Evolutionary conservation across 768 basidiomycete genomes (phyloP).

Genomic region (Phanerodontia chrysosporium): DNA sequence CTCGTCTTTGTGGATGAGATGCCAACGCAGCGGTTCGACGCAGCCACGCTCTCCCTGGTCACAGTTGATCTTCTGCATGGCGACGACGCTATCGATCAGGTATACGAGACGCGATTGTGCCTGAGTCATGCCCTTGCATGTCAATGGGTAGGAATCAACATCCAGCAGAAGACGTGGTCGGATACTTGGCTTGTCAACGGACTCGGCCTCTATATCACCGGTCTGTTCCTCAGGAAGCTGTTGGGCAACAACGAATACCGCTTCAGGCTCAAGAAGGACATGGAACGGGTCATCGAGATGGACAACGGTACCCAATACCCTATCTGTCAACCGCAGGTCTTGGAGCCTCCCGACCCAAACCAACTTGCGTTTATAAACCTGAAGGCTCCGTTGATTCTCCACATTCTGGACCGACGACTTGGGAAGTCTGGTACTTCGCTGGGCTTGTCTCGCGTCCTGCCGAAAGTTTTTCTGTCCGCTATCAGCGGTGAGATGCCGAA

Average conservation of each 20-base stretch:
- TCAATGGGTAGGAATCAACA: constrained; percentile 97
- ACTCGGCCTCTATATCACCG: constrained; percentile 84
- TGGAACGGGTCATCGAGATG: constrained; percentile 84
- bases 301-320: constrained; percentile 90
- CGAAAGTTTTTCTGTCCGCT: constrained; percentile 91
- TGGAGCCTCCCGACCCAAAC: constrained; percentile 80
- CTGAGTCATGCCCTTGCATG: constrained; percentile 87
- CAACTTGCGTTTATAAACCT: constrained; percentile 87
- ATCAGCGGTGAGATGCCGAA: constrained; percentile 86
- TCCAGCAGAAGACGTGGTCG: constrained; percentile 88
- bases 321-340: constrained; percentile 83
- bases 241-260: constrained; percentile 97
- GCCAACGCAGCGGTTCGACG: constrained; percentile 76
- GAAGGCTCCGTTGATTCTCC: constrained; percentile 92
- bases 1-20: constrained; percentile 91
- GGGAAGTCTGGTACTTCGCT: constrained; percentile 94
- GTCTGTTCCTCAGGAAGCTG: constrained; percentile 79
- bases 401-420: constrained; percentile 90
- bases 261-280: constrained; percentile 92
- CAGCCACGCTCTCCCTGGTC: constrained; percentile 77
- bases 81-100: constrained; percentile 89
- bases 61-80: constrained; percentile 82
- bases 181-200: constrained; percentile 98
- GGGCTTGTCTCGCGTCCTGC: constrained; percentile 90
- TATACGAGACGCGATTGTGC: constrained; percentile 82